Base-by-base conservation (phyloP, 306 rosid genomes). In the Mimosa bimucronata region DNA sequence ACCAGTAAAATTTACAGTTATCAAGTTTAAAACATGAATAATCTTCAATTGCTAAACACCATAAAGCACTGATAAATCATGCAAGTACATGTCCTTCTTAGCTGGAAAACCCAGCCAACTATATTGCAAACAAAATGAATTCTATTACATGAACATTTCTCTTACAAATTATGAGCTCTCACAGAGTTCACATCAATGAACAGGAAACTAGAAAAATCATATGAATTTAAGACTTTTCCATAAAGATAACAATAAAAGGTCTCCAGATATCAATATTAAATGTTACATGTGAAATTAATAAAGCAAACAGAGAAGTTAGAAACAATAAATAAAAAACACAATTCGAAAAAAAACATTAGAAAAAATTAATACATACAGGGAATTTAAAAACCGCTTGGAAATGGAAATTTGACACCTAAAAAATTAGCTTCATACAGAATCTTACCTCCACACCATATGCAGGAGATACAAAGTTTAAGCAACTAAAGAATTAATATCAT, bases 391-490 rank as follows among this genome's bases (percentile, higher is more conserved):
- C 10, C 4, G 26, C 66, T 25, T 0, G 48, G 18, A 37, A 66
- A 64, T 68, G 64, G 85, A 77, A 48, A 48, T 3, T 16, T 16
- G n/a, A 76, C 78, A 80, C 58, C 77, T 78, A 16, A 71, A 40
- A 40, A 77, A 77, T n/a, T n/a, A 77, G 77, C 77, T n/a, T 76
- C 80, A 76, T 48, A 76, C 57, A 81, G 78, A 79, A 76, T 58
- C 80, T 80, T 80, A 86, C 57, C 75, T 73, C 80, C 82, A 72
- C 69, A 79, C 71, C 66, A 76, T 73, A 76, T 76, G 76, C 86
- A 76, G 76, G 81, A 78, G 13, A 75, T 73, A 52, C 79, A 80
- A 82, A 82, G 66, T 71, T 71, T 71, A 76, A 6, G 44, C 19
- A 70, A 64, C 77, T 70, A 71, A 84, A 64, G 23, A 57, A 57